These are phyloP conservation scores for Kondoa subrosea DNA, from an alignment of 768 basidiomycete genomes.

Conservation along the genomic window DNA sequence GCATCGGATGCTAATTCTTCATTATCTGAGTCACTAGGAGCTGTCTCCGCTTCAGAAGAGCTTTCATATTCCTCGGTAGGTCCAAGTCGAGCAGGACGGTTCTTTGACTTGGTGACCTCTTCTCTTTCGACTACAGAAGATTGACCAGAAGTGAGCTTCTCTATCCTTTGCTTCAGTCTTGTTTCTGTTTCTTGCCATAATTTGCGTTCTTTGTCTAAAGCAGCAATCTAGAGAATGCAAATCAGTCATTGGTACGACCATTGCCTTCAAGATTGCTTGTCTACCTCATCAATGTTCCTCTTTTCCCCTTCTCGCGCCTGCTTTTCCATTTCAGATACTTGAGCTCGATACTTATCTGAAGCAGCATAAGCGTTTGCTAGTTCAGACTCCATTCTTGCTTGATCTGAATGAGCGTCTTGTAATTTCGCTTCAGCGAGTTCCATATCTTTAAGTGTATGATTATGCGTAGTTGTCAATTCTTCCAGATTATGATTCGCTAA, in stretches of 20 bases:
- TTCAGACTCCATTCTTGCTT: not conserved
- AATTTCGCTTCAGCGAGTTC: not conserved
- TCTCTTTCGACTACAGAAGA: conserved; percentile 43
- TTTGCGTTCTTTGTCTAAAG: conserved; percentile 82
- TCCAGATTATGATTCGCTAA: not conserved
- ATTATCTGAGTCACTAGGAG: not conserved
- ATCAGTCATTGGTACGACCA: conserved; percentile 4
- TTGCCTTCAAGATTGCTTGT: conserved; percentile 19
- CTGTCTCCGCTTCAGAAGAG: not conserved
- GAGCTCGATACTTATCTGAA: not conserved
- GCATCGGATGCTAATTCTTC: not conserved
- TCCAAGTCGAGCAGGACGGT: not conserved
- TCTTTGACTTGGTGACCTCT: conserved; percentile 3
- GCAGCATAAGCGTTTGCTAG: not conserved
- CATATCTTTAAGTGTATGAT: not conserved
- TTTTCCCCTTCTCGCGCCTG: conserved; percentile 68
- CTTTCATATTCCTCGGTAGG: not conserved
- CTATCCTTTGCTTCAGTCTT: conserved; percentile 77
- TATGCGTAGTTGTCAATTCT: not conserved
- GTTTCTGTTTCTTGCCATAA: conserved; percentile 85
- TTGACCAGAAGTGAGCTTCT: conserved; percentile 46
- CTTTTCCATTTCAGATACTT: conserved; percentile 50
- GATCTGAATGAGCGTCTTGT: not conserved
- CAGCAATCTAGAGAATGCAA: conserved; percentile 44
- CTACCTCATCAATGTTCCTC: conserved; percentile 74